Base-by-base conservation (phyloP, 768 basidiomycete genomes). In the Boletus pseudo-olivaceus region DNA sequence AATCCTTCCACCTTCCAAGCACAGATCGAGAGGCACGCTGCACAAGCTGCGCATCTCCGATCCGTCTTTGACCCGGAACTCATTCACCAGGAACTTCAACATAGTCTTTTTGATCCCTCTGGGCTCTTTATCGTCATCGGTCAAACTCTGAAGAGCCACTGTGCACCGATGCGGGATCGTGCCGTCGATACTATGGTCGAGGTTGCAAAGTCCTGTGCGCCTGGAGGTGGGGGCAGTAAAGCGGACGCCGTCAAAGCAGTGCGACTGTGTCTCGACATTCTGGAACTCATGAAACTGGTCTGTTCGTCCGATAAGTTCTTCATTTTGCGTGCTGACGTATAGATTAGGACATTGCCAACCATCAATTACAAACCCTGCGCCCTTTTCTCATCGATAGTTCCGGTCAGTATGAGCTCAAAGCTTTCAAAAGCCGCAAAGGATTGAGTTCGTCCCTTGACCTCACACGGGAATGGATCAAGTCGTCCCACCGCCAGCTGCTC, bases 231-330 rank as follows among this genome's bases (percentile, higher is more conserved):
- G 30, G 83, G 82, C 15, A 79, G 72, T 59, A 82, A 81, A 54
- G 74, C 77, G 51, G 83, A 87, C 58, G 85, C 87, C 9, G 82
- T 92, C 44, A 78, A 75, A 53, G 90, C 91, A 8, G 78, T 95
- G 54, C 77, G 87, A 56, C 78, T 86, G 79, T 92, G 91, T 74
- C 82, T 94, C 68, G 93, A 95, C 66, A 85, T 96, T 57, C 76
- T 95, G 37, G 94, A 96, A 73, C 80, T 95, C 55, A 96, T 97
- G 94, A 95, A 95, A 78, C 78, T 97, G 64, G 93, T 90, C 65
- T 65, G 90, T 82, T 40, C 56, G 33, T 51, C 66, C 42, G 45
- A 51, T 58, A 35, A 20, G 19, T 52, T 43, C 57, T 46, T 53
- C 59, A 11, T 56, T 56, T 45, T 40, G 14, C 53, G 34, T 56